These are phyloP conservation scores for Mortierella hygrophila DNA, from an alignment of 192 early-diverging fungal genomes.

Conservation along the genomic window DNA sequence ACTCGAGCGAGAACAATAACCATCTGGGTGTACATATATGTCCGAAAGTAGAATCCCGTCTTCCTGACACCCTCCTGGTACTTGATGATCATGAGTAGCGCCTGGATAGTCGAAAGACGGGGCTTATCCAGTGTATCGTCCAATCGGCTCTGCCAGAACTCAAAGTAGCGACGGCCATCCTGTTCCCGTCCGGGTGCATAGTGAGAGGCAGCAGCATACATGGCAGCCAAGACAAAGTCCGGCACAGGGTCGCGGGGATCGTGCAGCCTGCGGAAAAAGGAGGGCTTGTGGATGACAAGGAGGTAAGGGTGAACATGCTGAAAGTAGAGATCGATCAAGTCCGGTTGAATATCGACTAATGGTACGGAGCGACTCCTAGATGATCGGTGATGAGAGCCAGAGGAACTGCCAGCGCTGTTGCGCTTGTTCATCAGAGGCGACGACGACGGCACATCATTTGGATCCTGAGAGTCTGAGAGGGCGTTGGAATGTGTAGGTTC, in stretches of 20 bases:
- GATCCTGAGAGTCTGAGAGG: not conserved
- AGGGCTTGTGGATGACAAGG: slow-evolving; percentile 65
- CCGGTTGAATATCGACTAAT: slow-evolving; percentile 44
- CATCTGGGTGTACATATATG: slow-evolving; percentile 62
- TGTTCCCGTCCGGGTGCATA: slow-evolving; percentile 47
- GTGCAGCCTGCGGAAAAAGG: slow-evolving; percentile 62
- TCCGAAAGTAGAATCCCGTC: slow-evolving; percentile 63
- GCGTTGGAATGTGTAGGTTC: slow-evolving; percentile 6
- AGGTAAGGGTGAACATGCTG: slow-evolving; percentile 66
- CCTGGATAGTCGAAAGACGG: slow-evolving; percentile 65
- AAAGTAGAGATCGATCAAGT: slow-evolving; percentile 65
- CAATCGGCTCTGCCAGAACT: slow-evolving; percentile 48
- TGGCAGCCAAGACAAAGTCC: slow-evolving; percentile 45
- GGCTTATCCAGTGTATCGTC: slow-evolving; percentile 66
- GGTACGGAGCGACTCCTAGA: slow-evolving; percentile 42
- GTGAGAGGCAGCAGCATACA: slow-evolving; percentile 51
- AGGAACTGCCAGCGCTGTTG: slow-evolving; percentile 21
- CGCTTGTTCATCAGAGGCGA: slow-evolving; percentile 16
- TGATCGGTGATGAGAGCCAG: slow-evolving; percentile 13
- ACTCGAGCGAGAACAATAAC: slow-evolving; percentile 54
- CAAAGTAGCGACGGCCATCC: slow-evolving; percentile 51
- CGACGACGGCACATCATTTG: not conserved
- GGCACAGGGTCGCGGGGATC: slow-evolving; percentile 62
- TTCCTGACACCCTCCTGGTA: slow-evolving; percentile 64
- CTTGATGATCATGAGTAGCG: slow-evolving; percentile 63